Evolutionary conservation across 2,329 filamentous ascomycete genomes (phyloP).

Genomic region (Pseudogymnoascus sp.): DNA sequence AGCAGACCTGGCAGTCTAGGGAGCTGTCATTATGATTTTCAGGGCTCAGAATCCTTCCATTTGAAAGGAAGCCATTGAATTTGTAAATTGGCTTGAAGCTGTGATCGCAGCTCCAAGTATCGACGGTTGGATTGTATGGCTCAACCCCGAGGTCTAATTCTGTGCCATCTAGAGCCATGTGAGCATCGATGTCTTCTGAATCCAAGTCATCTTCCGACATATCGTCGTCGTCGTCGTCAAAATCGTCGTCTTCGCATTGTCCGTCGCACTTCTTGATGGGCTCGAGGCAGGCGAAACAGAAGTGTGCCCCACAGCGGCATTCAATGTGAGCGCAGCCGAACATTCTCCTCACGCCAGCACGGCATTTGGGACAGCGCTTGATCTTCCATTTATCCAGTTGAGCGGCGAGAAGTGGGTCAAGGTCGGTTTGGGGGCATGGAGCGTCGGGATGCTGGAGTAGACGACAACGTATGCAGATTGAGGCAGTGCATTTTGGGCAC

Average conservation of each 20-base stretch:
- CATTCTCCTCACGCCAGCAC: conserved; percentile 41
- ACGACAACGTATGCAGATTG: conserved; percentile 40
- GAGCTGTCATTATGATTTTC: neutral
- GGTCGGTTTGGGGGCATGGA: conserved; percentile 31
- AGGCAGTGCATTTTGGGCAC: conserved; percentile 38
- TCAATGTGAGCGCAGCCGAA: conserved; percentile 42
- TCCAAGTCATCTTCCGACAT: conserved; percentile 22
- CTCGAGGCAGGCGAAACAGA: conserved; percentile 40
- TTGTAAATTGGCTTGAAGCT: conserved; percentile 2
- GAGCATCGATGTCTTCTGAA: conserved; percentile 24
- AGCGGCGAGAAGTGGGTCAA: conserved; percentile 29
- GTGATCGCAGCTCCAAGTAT: conserved; percentile 18
- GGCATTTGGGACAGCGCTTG: conserved; percentile 44
- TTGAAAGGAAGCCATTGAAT: neutral
- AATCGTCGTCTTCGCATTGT: conserved; percentile 13
- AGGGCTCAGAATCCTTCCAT: neutral
- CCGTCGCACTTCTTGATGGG: conserved; percentile 23
- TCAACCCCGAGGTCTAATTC: conserved; percentile 31
- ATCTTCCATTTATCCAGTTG: conserved; percentile 39
- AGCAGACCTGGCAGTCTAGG: conserved; percentile 18
- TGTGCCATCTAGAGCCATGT: conserved; percentile 28
- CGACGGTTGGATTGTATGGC: conserved; percentile 13
- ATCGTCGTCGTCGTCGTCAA: conserved; percentile 23
- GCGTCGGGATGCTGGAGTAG: conserved; percentile 33
- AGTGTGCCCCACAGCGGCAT: conserved; percentile 44